A percentile compares a stretch with the other conserved stretches of the same genome.
Evolutionary conservation across 2,329 filamentous ascomycete genomes (phyloP).

Genomic region (Xylaria polymorpha): DNA sequence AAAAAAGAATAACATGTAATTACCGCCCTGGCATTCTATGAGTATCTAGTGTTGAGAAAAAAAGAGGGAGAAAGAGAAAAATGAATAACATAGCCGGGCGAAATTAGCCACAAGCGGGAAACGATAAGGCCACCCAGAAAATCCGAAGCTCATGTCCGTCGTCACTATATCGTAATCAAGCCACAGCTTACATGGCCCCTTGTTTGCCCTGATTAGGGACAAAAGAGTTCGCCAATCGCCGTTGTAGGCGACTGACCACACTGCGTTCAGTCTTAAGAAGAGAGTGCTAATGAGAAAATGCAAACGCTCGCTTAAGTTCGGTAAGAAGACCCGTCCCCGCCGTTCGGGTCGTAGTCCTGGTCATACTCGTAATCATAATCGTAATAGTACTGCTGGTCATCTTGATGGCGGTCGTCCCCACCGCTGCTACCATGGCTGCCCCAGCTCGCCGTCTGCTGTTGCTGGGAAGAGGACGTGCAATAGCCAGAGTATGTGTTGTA

Average conservation of each 20-base stretch:
- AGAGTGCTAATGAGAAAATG: slow-evolving; percentile 2
- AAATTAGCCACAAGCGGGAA: slow-evolving; percentile 23
- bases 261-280: slow-evolving; percentile 5
- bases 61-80: not conserved
- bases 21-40: slow-evolving; percentile 32
- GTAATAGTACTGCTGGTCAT: slow-evolving; percentile 40
- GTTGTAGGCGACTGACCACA: not conserved
- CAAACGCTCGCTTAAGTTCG: slow-evolving; percentile 27
- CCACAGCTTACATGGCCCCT: slow-evolving; percentile 17
- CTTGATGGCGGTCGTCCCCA: slow-evolving; percentile 42
- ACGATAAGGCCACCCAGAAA: slow-evolving; percentile 19
- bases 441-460: slow-evolving; percentile 48
- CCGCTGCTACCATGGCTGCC: slow-evolving; percentile 43
- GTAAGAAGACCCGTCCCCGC: slow-evolving; percentile 39
- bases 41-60: slow-evolving; percentile 20
- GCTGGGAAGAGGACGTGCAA: slow-evolving; percentile 46
- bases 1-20: slow-evolving; percentile 18
- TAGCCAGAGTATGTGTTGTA: slow-evolving; percentile 44
- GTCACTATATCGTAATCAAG: slow-evolving; percentile 29
- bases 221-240: not conserved
- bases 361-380: slow-evolving; percentile 35
- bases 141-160: slow-evolving; percentile 32
- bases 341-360: slow-evolving; percentile 43
- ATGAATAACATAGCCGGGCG: slow-evolving; percentile 13
- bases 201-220: not conserved